These are phyloP conservation scores for Lachancea nothofagi DNA, from an alignment of 805 yeast species.

Conservation along the genomic window DNA sequence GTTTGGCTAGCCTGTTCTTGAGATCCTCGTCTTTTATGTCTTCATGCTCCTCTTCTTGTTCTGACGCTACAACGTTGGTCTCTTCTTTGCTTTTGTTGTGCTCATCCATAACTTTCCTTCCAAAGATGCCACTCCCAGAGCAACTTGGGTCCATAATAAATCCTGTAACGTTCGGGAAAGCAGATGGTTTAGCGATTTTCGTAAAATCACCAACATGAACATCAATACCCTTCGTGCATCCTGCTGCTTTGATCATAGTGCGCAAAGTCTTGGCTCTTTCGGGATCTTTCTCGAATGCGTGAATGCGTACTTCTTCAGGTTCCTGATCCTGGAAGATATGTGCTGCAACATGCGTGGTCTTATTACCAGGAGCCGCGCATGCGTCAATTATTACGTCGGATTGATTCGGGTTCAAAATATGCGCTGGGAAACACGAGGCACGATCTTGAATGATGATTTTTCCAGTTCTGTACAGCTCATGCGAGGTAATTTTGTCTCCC, in stretches of 20 bases:
- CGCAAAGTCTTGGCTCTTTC: conserved; percentile 63
- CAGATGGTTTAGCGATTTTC: conserved; percentile 39
- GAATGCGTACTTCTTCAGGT: conserved; percentile 35
- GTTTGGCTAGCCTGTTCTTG: conserved; percentile 45
- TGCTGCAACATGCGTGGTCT: conserved; percentile 88
- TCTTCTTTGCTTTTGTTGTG: conserved; percentile 28
- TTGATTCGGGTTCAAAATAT: conserved; percentile 58
- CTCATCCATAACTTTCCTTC: conserved; percentile 61
- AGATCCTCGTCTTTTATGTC: conserved; percentile 41
- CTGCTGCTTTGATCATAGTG: conserved; percentile 78
- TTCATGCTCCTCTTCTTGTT: conserved; percentile 17
- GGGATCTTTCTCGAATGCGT: conserved; percentile 84
- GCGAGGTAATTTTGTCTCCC: conserved; percentile 57
- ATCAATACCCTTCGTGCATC: conserved; percentile 41
- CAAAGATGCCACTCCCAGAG: conserved; percentile 96
- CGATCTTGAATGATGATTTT: conserved; percentile 88
- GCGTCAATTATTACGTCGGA: conserved; percentile 77
- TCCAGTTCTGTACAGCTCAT: conserved; percentile 69
- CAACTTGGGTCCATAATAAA: conserved; percentile 94
- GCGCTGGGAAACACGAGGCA: conserved; percentile 95
- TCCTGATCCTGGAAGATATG: conserved; percentile 20
- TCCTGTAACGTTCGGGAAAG: conserved; percentile 65
- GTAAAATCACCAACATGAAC: conserved; percentile 51
- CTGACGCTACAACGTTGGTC: conserved; percentile 4
- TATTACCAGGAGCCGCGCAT: conserved; percentile 98